These are phyloP conservation scores for Glycine latifolia DNA, from an alignment of 306 rosid genomes.

Conservation along the genomic window DNA sequence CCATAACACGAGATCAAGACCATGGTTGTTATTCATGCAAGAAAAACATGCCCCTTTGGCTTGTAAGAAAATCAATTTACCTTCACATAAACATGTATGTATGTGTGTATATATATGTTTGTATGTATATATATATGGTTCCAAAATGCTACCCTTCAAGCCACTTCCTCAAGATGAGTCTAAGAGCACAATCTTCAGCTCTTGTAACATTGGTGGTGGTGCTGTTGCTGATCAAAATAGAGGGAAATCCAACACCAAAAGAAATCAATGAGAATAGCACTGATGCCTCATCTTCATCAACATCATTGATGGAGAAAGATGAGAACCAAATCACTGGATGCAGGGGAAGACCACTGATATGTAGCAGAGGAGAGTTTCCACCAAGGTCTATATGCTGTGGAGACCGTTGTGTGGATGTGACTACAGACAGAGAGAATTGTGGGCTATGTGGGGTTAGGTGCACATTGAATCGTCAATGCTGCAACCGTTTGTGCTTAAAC, in stretches of 20 bases:
- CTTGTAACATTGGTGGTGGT: constrained; percentile 40
- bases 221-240: constrained; percentile 25
- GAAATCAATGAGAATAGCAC: background rate
- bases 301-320: constrained; percentile 41
- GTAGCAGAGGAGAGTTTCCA: constrained; percentile 47
- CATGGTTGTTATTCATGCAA: constrained; percentile 36
- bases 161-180: constrained; percentile 33
- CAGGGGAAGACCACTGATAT: constrained; percentile 42
- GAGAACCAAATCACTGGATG: constrained; percentile 45
- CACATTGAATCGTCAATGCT: constrained; percentile 52
- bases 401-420: constrained; percentile 60
- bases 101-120: too few relatives aligned
- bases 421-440: constrained; percentile 55
- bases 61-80: constrained; percentile 4
- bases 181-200: constrained; percentile 7
- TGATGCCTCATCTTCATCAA: constrained; percentile 7
- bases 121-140: constrained; percentile 6
- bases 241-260: constrained; percentile 11
- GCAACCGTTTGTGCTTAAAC: constrained; percentile 60
- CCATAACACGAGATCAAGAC: constrained; percentile 14
- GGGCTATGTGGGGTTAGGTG: constrained; percentile 60
- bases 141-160: too few relatives aligned
- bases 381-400: constrained; percentile 55
- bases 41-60: constrained; percentile 49
- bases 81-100: background rate